Conservation (phyloP, 1,139 yeast genomes). For the Kurtzmaniella quercitrusa region DNA sequence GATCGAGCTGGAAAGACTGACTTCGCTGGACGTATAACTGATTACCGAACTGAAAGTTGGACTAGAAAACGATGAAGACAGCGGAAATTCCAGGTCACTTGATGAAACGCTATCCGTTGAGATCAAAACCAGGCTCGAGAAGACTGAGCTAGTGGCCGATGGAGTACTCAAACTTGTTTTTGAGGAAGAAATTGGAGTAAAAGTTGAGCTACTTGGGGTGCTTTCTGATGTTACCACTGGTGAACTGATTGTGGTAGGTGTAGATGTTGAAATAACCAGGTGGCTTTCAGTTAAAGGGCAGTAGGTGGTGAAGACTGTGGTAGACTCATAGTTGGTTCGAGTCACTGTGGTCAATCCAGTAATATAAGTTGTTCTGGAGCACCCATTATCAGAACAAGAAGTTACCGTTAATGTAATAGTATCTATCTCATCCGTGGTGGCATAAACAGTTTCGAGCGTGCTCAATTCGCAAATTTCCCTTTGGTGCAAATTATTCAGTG, state of each 20-base stretch:
- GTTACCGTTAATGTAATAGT: conserved; percentile 19
- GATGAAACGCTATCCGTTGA: too few species aligned
- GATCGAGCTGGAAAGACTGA: not conserved
- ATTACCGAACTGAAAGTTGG: too few species aligned
- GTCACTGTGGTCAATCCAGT: conserved; percentile 12
- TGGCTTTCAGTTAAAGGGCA: conserved; percentile 13
- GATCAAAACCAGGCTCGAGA: too few species aligned
- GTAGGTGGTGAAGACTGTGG: conserved; percentile 12
- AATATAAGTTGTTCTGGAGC: conserved; percentile 3
- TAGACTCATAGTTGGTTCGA: conserved; percentile 8
- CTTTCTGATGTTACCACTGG: not conserved
- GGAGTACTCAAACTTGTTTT: not conserved
- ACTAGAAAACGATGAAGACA: too few species aligned
- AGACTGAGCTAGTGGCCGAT: too few species aligned
- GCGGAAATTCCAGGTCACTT: too few species aligned
- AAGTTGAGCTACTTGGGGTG: not conserved
- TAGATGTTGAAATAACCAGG: not conserved
- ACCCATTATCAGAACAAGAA: conserved; percentile 16
- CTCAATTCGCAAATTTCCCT: not conserved
- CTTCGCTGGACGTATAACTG: too few species aligned
- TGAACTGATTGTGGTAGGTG: not conserved
- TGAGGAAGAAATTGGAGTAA: not conserved
- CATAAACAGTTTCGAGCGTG: conserved; percentile 9
- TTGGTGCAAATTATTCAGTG: not conserved
- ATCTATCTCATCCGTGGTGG: conserved; percentile 3